Evolutionary conservation across 2,329 filamentous ascomycete genomes (phyloP).

Genomic region (Pezicula carpinea): DNA sequence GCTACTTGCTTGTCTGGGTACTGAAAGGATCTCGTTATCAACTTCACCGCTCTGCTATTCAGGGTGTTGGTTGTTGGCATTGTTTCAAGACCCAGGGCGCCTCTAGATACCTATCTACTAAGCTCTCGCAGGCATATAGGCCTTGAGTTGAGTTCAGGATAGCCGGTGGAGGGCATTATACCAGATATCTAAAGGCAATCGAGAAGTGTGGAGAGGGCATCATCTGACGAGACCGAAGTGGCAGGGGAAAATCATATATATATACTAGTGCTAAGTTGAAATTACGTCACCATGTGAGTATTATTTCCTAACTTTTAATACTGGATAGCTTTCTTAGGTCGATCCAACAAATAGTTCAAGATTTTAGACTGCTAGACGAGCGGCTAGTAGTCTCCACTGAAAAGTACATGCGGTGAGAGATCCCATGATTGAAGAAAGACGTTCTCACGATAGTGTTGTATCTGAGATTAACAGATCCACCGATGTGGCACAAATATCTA

Average conservation of each 20-base stretch:
- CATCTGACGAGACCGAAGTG: slow-evolving; percentile 9
- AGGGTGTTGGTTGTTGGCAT: slow-evolving; percentile 14
- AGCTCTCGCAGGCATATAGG: slow-evolving; percentile 8
- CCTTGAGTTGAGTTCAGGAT: slow-evolving; percentile 1
- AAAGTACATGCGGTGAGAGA: no score
- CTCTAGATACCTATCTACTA: slow-evolving; percentile 10
- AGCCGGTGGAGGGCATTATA: slow-evolving; percentile 8
- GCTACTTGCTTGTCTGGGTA: no score
- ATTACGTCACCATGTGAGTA: slow-evolving; percentile 18
- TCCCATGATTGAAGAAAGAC: no score
- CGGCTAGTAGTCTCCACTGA: no score
- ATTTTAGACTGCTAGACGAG: no score
- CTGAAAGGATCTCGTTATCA: slow-evolving; percentile 11
- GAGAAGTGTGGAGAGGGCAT: slow-evolving; percentile 11
- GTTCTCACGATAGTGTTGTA: no score
- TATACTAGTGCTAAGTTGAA: slow-evolving; percentile 13
- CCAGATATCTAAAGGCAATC: slow-evolving; percentile 8
- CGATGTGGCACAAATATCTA: no score
- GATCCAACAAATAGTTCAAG: no score
- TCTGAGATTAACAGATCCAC: no score
- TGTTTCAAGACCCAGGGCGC: slow-evolving; percentile 10
- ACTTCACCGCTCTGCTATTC: slow-evolving; percentile 8
- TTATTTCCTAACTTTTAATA: neutral
- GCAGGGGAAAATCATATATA: slow-evolving; percentile 16
- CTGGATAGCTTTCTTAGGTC: no score